Evolutionary conservation across 768 basidiomycete species (phyloP), one percentile per base, ranked within the genome.

Genomic region (Suillus sp.): DNA sequence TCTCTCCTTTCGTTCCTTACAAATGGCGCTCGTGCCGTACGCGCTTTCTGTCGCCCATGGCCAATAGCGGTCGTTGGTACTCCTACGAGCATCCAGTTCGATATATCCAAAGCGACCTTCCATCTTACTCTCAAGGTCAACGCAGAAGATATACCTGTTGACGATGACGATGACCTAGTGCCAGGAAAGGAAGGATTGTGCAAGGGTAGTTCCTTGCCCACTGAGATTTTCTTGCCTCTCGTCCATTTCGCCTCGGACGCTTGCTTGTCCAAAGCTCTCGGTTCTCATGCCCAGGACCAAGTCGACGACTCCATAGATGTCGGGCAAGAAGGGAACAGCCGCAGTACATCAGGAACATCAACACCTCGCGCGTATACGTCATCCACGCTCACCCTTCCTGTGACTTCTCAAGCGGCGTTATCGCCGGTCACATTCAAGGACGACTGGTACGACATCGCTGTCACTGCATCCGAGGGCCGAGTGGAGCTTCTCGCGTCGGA

Each of bases 161-260:
- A 40, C 6, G 38, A n/a, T 7, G 61, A 22, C 4, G 58, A 56
- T 20, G 50, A 61, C 7, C 11, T 54, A n/a, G 4, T n/a, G 32
- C 6, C 35, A 18, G 56, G 32, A 16, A 40, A 30, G 38, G 40
- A 27, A 40, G 56, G 56, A 30, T 38, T 57, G 35, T 34, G 45
- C 38, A 57, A 62, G 20, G 20, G 14, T 13, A 78, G 79, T 20
- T 73, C 72, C 34, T 76, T 85, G 1, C 83, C 88, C n/a, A 98
- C 95, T 22, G 97, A 97, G 80, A 88, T 99, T 25, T 99, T 84
- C 73, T 74, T 99, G 1, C 97, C 97, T 5, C 80, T 94, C 56
- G 88, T 96, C 22, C 97, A 99, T 73, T 99, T 88, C 72, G 92
- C 90, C 3, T 80, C 82, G 64, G 76, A 79, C 25, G 62, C 22